A percentile compares a stretch with the other conserved stretches of the same genome.
These are phyloP conservation scores for Solanum sitiens DNA, from an alignment of 257 asterid species.

Conservation along the genomic window DNA sequence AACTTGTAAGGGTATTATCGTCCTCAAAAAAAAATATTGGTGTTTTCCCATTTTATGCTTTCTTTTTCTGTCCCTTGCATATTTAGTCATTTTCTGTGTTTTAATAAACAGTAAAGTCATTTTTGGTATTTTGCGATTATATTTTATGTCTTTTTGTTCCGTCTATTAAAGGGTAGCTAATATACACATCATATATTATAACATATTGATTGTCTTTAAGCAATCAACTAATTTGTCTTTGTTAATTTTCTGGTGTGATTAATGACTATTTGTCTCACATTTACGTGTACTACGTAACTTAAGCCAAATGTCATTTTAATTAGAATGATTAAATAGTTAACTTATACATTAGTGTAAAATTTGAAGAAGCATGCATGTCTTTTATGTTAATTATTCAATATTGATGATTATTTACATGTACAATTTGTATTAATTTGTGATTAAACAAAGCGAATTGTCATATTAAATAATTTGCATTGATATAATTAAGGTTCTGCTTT, in stretches of 20 bases:
- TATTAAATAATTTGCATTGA: background rate
- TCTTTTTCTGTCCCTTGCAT: background rate
- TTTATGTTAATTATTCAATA: background rate
- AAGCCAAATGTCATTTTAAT: background rate
- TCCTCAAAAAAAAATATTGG: background rate
- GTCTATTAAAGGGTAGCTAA: background rate
- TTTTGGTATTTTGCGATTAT: constrained; percentile 26
- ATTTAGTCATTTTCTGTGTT: constrained; percentile 10
- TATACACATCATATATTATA: constrained; percentile 16
- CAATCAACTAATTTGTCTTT: background rate
- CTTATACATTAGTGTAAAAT: background rate
- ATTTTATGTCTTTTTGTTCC: constrained; percentile 25
- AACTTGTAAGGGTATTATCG: constrained; percentile 1
- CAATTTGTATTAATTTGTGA: constrained; percentile 12
- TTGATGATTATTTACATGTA: background rate
- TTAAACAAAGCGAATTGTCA: background rate
- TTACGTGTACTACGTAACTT: background rate
- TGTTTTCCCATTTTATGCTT: background rate
- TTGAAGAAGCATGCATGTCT: background rate
- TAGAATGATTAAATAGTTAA: background rate
- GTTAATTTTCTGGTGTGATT: constrained; percentile 9
- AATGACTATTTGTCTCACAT: constrained; percentile 13
- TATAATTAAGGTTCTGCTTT: constrained; percentile 1
- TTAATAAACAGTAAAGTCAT: constrained; percentile 6
- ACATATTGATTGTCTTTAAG: background rate